Conservation (phyloP, 2,329 filamentous ascomycete species). For the Plectosphaerella plurivora region DNA sequence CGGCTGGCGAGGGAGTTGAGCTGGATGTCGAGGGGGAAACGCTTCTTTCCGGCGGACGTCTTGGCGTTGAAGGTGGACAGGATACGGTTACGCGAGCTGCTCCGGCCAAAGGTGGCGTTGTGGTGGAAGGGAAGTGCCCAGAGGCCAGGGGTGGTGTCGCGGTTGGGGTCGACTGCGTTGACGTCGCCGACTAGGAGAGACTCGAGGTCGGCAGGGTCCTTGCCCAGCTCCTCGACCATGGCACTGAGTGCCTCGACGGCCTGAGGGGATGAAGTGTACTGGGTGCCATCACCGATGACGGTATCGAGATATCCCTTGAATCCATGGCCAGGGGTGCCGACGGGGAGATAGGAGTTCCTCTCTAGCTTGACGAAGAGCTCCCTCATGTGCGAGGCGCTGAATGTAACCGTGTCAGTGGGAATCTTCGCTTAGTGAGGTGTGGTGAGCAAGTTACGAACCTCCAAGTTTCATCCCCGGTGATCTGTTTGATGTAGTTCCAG, state of each 20-base stretch:
- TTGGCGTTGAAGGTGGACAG: background rate
- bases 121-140: slow-evolving; percentile 18
- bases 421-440: too few relatives aligned
- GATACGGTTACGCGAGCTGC: slow-evolving; percentile 21
- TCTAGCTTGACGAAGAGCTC: slow-evolving; percentile 36
- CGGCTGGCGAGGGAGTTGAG: slow-evolving; percentile 18
- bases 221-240: slow-evolving; percentile 14
- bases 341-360: slow-evolving; percentile 33
- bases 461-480: slow-evolving; percentile 60
- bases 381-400: slow-evolving; percentile 29
- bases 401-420: background rate
- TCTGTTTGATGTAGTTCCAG: slow-evolving; percentile 40
- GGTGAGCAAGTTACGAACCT: slow-evolving; percentile 2
- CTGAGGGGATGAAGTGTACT: slow-evolving; percentile 2
- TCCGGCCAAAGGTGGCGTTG: slow-evolving; percentile 19
- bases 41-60: slow-evolving; percentile 11
- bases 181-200: slow-evolving; percentile 5
- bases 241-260: slow-evolving; percentile 10
- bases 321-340: slow-evolving; percentile 33
- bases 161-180: slow-evolving; percentile 12
- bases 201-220: slow-evolving; percentile 1
- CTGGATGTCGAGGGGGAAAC: slow-evolving; percentile 17
- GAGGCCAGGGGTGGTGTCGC: slow-evolving; percentile 20
- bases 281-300: background rate
- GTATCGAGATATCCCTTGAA: slow-evolving; percentile 31